phyloP scores from a whole-genome alignment of 306 rosid genomes.

The Senna siamea region DNA sequence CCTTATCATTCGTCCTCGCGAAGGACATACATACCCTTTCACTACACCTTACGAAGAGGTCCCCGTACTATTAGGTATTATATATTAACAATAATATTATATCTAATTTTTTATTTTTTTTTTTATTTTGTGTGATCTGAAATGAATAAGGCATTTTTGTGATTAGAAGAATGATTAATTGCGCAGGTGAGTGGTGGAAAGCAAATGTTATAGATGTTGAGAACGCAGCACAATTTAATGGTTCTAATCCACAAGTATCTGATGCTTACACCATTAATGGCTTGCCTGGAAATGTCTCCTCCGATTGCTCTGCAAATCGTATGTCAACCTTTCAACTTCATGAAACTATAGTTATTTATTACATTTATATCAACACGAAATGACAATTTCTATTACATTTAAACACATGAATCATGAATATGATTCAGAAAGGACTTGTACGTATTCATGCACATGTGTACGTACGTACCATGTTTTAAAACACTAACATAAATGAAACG shows the following conservation, averaged over 20 bases:
- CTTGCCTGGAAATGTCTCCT: constrained; percentile 56
- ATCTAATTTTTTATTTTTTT: neutral
- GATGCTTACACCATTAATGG: constrained; percentile 64
- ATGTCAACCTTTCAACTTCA: neutral
- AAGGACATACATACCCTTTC: constrained; percentile 34
- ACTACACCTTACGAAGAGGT: constrained; percentile 41
- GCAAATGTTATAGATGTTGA: constrained; percentile 53
- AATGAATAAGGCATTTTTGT: too few relatives aligned
- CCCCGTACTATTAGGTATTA: constrained; percentile 52
- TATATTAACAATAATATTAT: neutral
- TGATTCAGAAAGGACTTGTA: too few relatives aligned
- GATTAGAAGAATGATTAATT: too few relatives aligned
- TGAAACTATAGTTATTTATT: too few relatives aligned
- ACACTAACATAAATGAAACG: too few relatives aligned
- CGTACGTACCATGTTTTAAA: too few relatives aligned
- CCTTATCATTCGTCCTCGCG: constrained; percentile 50
- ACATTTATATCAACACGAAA: too few relatives aligned
- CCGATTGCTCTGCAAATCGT: constrained; percentile 49
- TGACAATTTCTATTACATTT: too few relatives aligned
- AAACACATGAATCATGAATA: too few relatives aligned
- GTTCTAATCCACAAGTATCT: constrained; percentile 31
- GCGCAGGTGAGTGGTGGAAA: constrained; percentile 72
- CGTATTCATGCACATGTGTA: too few relatives aligned
- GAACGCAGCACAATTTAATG: constrained; percentile 29
- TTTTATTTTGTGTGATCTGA: too few relatives aligned